Evolutionary conservation across 305 asterid species (phyloP), one percentile per base, ranked within the genome.

Genomic region (Nicotiana rustica): DNA sequence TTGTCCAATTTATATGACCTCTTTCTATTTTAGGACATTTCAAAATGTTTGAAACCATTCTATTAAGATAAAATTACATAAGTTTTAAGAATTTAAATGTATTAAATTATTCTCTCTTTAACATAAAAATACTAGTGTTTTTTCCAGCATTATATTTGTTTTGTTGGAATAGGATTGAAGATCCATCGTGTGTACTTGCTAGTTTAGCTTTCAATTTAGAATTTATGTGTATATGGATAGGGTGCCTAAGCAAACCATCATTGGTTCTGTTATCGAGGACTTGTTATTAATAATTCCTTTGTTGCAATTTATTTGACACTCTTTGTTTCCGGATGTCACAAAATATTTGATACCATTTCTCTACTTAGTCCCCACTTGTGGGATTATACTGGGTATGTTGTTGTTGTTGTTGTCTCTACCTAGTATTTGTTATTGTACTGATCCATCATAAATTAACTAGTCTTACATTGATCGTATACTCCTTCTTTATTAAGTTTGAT

Each of bases 271-370:
- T 19, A 57, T 70, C 6, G 60, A 70, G 21, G 60, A 44, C 60
- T 44, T 41, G 12, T 41, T 44, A 70, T 19, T 35, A 70, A 19
- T 31, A 5, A 10, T 70, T 4, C 29, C 3, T 18, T 19, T 70
- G 4, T 41, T 33, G 14, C 12, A 70, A 19, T n/a, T 68, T 68
- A 9, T 68, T 17, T 68, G 56, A 38, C 33, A 38, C 31, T 44
- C 52, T 38, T 38, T 10, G 44, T 68, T 68, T 68, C n/a, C 5
- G 56, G 77, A 68, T 29, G 18, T 68, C 5, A 68, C 56, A 68
- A 36, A 68, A 38, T 69, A 69, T 69, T 69, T 69, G 77, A 38
- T 69, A 13, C 7, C 33, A 69, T 69, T 38, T 69, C 33, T 69
- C 35, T 18, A 8, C 49, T 25, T 25, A 25, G 25, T 25, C 25